These are phyloP conservation scores for Neoboletus magnificus DNA, from an alignment of 768 basidiomycete species.

Conservation along the genomic window DNA sequence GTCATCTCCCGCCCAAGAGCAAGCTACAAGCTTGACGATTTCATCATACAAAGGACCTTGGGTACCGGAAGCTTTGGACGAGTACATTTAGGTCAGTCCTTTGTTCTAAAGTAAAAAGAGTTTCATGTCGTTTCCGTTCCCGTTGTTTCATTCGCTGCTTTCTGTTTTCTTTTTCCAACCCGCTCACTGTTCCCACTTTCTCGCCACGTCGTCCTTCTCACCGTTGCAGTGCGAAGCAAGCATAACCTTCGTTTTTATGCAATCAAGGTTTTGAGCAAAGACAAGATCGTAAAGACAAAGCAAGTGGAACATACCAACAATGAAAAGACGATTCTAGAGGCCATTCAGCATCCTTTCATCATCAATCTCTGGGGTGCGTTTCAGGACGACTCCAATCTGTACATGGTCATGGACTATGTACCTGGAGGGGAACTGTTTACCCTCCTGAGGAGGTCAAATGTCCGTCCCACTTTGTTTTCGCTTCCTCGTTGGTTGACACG, in stretches of 20 bases:
- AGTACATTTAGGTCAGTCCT: slow-evolving; percentile 73
- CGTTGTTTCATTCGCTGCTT: not conserved
- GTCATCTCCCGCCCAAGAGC: slow-evolving; percentile 53
- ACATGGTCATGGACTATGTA: slow-evolving; percentile 98
- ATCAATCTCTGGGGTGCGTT: slow-evolving; percentile 96
- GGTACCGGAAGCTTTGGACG: slow-evolving; percentile 97
- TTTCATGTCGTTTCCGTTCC: not conserved
- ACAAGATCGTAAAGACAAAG: slow-evolving; percentile 87
- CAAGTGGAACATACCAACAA: slow-evolving; percentile 98
- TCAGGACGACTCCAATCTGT: slow-evolving; percentile 88
- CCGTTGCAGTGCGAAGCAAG: slow-evolving; percentile 70
- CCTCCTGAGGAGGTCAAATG: slow-evolving; percentile 84
- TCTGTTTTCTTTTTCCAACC: not conserved
- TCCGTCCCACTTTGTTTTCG: slow-evolving; percentile 37
- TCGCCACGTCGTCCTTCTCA: slow-evolving; percentile 1
- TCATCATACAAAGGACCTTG: slow-evolving; percentile 75
- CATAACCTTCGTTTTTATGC: slow-evolving; percentile 97
- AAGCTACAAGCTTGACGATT: slow-evolving; percentile 70
- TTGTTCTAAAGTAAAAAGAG: not conserved
- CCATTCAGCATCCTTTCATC: slow-evolving; percentile 88
- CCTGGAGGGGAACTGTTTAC: slow-evolving; percentile 97
- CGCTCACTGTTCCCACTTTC: not conserved
- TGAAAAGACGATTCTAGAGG: slow-evolving; percentile 82
- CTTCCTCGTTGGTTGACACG: slow-evolving; percentile 7
- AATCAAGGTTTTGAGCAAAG: slow-evolving; percentile 92